phyloP scores from a whole-genome alignment of 441 rosid genomes.

The Jatropha multifida region DNA sequence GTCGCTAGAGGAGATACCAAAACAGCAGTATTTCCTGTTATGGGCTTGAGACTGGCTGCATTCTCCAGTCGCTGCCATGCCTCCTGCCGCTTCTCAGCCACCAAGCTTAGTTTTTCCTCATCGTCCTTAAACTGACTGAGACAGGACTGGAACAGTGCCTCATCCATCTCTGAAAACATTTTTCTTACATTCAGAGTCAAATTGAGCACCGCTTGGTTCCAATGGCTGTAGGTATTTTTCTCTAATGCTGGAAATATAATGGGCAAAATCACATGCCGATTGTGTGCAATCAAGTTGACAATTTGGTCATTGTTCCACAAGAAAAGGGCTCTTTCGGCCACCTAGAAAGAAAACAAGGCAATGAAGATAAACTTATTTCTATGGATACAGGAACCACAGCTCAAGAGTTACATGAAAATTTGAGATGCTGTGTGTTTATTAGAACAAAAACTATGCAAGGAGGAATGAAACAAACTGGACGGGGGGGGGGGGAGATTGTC shows the following conservation, averaged over 20 bases:
- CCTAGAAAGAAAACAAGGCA: conserved; percentile 49
- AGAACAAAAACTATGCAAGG: too few species aligned
- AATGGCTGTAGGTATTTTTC: conserved; percentile 66
- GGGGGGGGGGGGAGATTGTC: neutral
- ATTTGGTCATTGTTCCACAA: conserved; percentile 95
- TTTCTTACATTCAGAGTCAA: conserved; percentile 64
- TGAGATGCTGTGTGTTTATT: neutral
- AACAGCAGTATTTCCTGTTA: conserved; percentile 67
- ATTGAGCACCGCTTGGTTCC: conserved; percentile 87
- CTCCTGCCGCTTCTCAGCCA: conserved; percentile 61
- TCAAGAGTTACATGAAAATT: too few species aligned
- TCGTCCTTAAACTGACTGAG: conserved; percentile 62
- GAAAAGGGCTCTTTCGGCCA: conserved; percentile 88
- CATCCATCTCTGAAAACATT: conserved; percentile 91
- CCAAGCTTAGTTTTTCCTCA: conserved; percentile 45
- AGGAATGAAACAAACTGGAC: neutral
- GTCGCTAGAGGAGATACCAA: conserved; percentile 65
- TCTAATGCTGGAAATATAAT: conserved; percentile 72
- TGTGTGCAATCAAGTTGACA: conserved; percentile 65
- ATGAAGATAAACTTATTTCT: conserved; percentile 14
- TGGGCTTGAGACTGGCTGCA: conserved; percentile 71
- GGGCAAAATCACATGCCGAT: conserved; percentile 65
- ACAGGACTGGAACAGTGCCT: conserved; percentile 62
- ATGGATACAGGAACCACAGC: too few species aligned
- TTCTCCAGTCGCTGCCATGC: conserved; percentile 64